Conservation (phyloP, 257 asterid species). For the Cinchona pubescens region DNA sequence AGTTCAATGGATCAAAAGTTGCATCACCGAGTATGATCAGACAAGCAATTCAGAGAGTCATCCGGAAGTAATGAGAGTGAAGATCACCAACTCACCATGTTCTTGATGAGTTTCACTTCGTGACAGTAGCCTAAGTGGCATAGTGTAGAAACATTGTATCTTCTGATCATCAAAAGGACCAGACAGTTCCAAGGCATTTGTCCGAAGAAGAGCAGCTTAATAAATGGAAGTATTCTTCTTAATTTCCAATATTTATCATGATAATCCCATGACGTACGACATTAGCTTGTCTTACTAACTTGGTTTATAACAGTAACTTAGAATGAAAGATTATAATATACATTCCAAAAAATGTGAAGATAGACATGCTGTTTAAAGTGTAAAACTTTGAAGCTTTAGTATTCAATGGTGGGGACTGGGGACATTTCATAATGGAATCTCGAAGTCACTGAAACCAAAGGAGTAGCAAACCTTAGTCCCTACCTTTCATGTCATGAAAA, state of each 20-base stretch:
- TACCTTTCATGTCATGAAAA: neutral
- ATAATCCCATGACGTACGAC: neutral
- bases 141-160: neutral
- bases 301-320: neutral
- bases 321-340: no score
- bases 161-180: neutral
- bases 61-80: conserved; percentile 45
- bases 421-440: neutral
- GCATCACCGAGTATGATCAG: conserved; percentile 52
- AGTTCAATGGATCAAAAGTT: conserved; percentile 63
- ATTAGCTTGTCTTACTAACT: no score
- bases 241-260: neutral
- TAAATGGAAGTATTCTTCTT: neutral
- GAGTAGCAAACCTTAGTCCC: neutral
- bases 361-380: neutral
- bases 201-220: neutral
- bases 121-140: neutral
- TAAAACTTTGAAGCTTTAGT: neutral
- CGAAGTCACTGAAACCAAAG: no score
- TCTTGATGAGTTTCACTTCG: neutral
- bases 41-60: conserved; percentile 58
- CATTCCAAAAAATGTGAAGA: neutral
- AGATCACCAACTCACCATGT: conserved; percentile 15
- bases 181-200: neutral
- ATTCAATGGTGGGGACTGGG: neutral